phyloP scores from a whole-genome alignment of 768 basidiomycete genomes.

The Lanmaoa rubissima region DNA sequence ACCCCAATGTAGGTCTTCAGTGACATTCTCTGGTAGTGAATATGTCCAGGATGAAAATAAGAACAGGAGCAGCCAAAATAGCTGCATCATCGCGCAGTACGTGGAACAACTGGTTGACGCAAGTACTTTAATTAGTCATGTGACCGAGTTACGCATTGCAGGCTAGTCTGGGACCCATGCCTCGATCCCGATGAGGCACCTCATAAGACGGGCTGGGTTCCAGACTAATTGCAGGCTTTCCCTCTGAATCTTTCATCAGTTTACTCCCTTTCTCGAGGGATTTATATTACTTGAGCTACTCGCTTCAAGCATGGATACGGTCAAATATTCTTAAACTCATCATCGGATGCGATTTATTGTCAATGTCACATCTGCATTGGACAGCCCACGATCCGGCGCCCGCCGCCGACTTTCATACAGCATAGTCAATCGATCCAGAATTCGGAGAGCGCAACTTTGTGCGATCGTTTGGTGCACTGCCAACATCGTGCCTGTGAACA shows the following conservation, averaged over 20 bases:
- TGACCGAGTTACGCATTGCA: neutral
- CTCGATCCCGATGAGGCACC: too few species aligned
- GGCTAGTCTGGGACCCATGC: too few species aligned
- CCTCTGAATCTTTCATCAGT: too few species aligned
- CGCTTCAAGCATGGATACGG: too few species aligned
- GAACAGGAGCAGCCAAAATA: conserved; percentile 29
- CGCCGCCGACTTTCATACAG: neutral
- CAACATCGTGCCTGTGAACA: neutral
- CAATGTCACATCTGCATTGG: neutral
- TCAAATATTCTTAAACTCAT: too few species aligned
- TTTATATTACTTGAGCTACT: too few species aligned
- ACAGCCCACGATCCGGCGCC: neutral
- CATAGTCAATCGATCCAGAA: neutral
- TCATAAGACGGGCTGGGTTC: too few species aligned
- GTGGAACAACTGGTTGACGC: neutral
- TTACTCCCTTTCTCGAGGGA: too few species aligned
- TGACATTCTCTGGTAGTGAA: conserved; percentile 30
- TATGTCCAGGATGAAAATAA: conserved; percentile 16
- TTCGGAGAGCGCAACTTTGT: neutral
- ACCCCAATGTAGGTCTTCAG: conserved; percentile 59
- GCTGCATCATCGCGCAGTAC: conserved; percentile 15
- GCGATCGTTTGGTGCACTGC: conserved; percentile 3
- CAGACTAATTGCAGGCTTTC: too few species aligned
- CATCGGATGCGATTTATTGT: neutral
- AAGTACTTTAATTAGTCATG: neutral